Evolutionary conservation across 768 basidiomycete genomes (phyloP), one percentile per base, ranked within the genome.

Genomic region (Termitomyces eurrhizus): DNA sequence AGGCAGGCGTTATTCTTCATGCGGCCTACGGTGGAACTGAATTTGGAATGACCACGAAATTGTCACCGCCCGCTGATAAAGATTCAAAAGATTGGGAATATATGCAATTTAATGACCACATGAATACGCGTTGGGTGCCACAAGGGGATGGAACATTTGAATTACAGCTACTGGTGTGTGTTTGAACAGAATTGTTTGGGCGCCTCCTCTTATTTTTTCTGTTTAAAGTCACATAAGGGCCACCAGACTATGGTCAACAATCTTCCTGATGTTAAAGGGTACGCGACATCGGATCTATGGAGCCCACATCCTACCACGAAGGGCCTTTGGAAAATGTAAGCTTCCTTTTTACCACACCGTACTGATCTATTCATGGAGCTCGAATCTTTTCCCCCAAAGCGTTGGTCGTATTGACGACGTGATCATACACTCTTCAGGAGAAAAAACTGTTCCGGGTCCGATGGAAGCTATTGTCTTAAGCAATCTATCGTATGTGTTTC

Each of bases 351-450:
- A 11, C n/a, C 7, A 26, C 21, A 44, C 26, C 13, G 16, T 18
- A 7, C 33, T 16, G 24, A 16, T 7, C 14, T 7, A 21, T 54
- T 16, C n/a, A 42, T 44, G 13, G 3, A 54, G 26, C n/a, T 29
- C 46, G 48, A 59, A 46, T 16, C 7, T 5, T 18, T 14, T 11
- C 8, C 7, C 3, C 2, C 45, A 0, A 24, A 79, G 75, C 14
- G 69, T 78, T 35, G 78, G 78, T 33, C 70, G 81, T n/a, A 65
- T 76, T 59, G 65, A 79, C 69, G 76, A 76, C 56, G 74, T 76
- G 18, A 71, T 75, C 49, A 70, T 75, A 9, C 73, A 72, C 54
- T 67, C 73, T 8, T 72, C 72, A 26, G 74, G 74, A 16, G 73
- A 74, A 59, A 76, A 76, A 56, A 75, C 73, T 1, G 73, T 76